Base-by-base conservation (phyloP, 2,329 filamentous ascomycete genomes). In the Monosporascus sp. region DNA sequence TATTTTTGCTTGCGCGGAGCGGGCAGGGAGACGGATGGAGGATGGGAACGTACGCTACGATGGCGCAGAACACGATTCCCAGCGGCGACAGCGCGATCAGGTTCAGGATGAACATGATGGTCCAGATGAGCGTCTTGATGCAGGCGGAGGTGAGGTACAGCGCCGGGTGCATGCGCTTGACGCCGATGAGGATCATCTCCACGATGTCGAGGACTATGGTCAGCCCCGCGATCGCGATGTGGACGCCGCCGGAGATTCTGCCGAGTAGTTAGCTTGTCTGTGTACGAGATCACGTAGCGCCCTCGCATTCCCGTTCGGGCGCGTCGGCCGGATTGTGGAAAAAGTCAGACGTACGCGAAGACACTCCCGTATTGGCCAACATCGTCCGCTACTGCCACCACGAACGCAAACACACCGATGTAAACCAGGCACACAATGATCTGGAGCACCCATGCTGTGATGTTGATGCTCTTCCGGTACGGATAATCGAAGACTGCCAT, bases 401-500 rank as follows among this genome's bases (percentile, higher is more conserved):
- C 2, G 52, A 47, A 60, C 8, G 53, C 53, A 37, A 57, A 60
- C 28, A 57, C 26, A 11, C 26, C 60, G 3, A 65, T 20, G 7
- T 62, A 50, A 45, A 63, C 55, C 5, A 64, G 15, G 49, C 58
- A 63, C 44, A 59, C 54, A 50, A 61, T n/a, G 47, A 62, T 52
- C 50, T 65, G 63, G 3, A 64, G 40, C 7, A 64, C 49, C 63
- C 63, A 65, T n/a, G 60, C 60, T 18, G 59, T 57, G 53, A 65
- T 20, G 53, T 63, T 63, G 17, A 64, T 35, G 37, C 55, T 51
- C 53, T 60, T 63, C 49, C 53, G 57, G 49, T 62, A 65, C 38
- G 59, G 62, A 44, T 63, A 63, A 20, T 63, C 57, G 57, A 56
- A 55, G 43, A 52, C 55, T 37, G 55, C 57, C 59, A 61, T 61